Evolutionary conservation across 495 filamentous ascomycete genomes (phyloP).

Genomic region (Trichoderma reesei): DNA sequence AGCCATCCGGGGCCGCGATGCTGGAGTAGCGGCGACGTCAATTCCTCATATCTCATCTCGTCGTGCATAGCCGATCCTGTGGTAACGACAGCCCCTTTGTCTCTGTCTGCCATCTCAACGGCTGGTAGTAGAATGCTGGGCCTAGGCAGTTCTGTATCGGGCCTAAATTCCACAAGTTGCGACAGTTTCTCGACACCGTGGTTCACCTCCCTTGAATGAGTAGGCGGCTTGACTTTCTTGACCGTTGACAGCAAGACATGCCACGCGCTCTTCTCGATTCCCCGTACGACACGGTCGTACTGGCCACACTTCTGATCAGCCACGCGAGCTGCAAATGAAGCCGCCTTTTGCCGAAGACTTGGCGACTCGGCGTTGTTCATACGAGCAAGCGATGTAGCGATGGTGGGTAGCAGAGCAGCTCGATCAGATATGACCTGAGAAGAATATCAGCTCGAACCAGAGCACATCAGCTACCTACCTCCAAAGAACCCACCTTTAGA

Average conservation of each 20-base stretch:
- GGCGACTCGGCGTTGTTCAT: conserved; percentile 9
- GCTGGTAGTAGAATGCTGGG: neutral
- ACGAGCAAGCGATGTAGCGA: conserved; percentile 6
- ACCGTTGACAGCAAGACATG: neutral
- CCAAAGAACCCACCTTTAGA: neutral
- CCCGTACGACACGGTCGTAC: neutral
- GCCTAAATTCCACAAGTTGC: too few relatives aligned
- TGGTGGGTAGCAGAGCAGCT: neutral
- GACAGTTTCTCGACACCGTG: neutral
- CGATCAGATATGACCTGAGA: neutral
- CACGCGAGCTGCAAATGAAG: neutral
- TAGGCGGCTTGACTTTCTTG: neutral
- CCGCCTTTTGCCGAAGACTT: conserved; percentile 4
- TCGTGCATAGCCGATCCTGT: neutral
- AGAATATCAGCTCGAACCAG: neutral
- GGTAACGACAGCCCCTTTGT: too few relatives aligned
- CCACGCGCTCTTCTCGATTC: neutral
- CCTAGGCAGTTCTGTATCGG: neutral
- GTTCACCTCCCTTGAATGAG: neutral
- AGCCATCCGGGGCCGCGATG: neutral
- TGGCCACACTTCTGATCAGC: neutral
- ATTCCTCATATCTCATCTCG: neutral
- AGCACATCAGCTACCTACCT: neutral
- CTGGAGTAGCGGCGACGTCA: neutral
- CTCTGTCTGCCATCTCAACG: neutral